Percentiles rank a stretch among this genome's conserved stretches.
These are phyloP conservation scores for Spatholobus suberectus DNA, from an alignment of 306 rosid genomes.

Conservation along the genomic window DNA sequence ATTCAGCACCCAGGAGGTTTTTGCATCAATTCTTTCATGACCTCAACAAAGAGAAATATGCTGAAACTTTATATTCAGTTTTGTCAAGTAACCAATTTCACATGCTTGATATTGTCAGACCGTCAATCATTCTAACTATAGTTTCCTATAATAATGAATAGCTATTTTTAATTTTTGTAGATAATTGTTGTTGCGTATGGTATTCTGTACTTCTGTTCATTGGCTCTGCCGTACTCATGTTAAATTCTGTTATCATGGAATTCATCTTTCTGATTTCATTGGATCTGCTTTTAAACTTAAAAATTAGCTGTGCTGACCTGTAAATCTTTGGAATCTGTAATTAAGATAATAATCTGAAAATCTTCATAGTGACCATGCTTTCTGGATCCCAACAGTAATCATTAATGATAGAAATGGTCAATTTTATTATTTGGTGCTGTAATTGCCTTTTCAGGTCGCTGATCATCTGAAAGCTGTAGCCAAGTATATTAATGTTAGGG, in stretches of 20 bases:
- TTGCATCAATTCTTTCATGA: neutral
- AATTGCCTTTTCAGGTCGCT: slow-evolving; percentile 64
- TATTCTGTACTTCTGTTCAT: neutral
- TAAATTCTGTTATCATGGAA: neutral
- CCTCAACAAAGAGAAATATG: neutral
- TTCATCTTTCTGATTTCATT: neutral
- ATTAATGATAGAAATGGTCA: slow-evolving; percentile 4
- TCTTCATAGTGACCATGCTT: neutral
- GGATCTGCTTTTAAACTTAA: neutral
- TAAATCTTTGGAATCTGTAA: neutral
- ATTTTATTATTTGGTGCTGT: slow-evolving; percentile 19
- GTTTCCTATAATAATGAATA: slow-evolving; percentile 8
- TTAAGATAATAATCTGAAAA: neutral
- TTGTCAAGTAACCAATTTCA: neutral
- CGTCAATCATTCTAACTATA: neutral
- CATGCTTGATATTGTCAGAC: neutral
- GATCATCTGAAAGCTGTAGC: slow-evolving; percentile 84
- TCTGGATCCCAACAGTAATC: slow-evolving; percentile 8
- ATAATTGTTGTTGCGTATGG: neutral
- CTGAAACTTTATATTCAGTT: neutral
- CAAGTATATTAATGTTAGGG: slow-evolving; percentile 65
- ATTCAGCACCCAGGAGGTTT: neutral
- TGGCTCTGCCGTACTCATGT: neutral
- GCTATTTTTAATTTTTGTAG: neutral
- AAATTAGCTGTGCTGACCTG: neutral